A percentile compares a stretch with the other conserved stretches of the same genome.
phyloP scores from a whole-genome alignment of 352 stramenopile species.

The Pythium dissotocum region DNA sequence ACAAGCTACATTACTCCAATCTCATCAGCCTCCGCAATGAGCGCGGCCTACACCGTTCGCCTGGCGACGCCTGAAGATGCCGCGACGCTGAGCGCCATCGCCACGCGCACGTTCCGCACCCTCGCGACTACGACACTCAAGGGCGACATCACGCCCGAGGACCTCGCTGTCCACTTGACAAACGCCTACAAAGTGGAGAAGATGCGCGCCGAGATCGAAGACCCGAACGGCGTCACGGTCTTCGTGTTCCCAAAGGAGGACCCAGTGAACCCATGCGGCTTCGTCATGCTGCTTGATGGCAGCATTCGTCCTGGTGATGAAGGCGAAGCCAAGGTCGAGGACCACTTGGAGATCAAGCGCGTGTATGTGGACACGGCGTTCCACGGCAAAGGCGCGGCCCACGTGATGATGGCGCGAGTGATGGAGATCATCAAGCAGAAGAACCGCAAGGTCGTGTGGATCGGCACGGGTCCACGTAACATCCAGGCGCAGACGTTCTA shows the following conservation, averaged over 20 bases:
- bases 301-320: constrained; percentile 32
- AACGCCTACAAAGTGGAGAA: constrained; percentile 25
- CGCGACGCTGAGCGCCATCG: constrained; percentile 22
- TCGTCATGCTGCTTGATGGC: constrained; percentile 29
- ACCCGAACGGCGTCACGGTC: constrained; percentile 26
- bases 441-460: constrained; percentile 31
- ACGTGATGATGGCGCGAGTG: constrained; percentile 30
- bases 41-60: constrained; percentile 13
- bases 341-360: constrained; percentile 37
- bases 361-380: constrained; percentile 34
- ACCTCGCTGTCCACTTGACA: constrained; percentile 22
- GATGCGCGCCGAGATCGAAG: constrained; percentile 28
- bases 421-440: constrained; percentile 28
- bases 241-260: constrained; percentile 25
- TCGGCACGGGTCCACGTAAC: constrained; percentile 34
- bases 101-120: constrained; percentile 32
- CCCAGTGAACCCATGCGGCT: constrained; percentile 18
- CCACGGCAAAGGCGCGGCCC: constrained; percentile 33
- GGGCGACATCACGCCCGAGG: constrained; percentile 23
- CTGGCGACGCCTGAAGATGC: constrained; percentile 27
- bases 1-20: not conserved
- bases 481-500: constrained; percentile 37
- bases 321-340: not conserved
- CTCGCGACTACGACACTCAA: constrained; percentile 12
- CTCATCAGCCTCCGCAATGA: not conserved